phyloP scores from a whole-genome alignment of 768 basidiomycete genomes.

The Lepiota venenata region DNA sequence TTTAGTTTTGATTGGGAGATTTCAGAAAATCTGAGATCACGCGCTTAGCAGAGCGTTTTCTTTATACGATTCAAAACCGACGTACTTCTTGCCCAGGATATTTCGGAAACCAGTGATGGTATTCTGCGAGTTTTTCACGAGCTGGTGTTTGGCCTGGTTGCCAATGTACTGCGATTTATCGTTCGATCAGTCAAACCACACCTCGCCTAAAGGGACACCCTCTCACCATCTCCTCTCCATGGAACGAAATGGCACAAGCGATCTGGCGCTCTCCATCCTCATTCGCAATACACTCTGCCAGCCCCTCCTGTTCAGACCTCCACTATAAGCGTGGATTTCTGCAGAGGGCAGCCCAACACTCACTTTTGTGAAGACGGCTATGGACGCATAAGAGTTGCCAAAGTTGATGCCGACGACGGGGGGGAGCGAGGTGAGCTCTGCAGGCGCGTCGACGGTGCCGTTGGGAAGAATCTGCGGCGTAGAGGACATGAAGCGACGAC shows the following conservation, averaged over 20 bases:
- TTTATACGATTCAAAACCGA: conserved; percentile 9
- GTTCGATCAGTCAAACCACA: conserved; percentile 11
- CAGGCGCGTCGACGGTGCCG: conserved; percentile 39
- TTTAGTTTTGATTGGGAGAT: conserved; percentile 50
- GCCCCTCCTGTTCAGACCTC: conserved; percentile 60
- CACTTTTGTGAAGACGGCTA: conserved; percentile 94
- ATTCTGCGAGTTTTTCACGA: conserved; percentile 92
- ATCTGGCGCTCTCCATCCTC: conserved; percentile 99
- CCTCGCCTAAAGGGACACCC: too few relatives aligned
- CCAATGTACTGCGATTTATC: conserved; percentile 81
- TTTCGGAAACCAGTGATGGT: conserved; percentile 96
- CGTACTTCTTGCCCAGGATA: conserved; percentile 86
- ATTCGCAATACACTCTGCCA: conserved; percentile 94
- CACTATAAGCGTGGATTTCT: conserved; percentile 1
- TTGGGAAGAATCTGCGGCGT: conserved; percentile 37
- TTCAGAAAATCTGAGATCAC: conserved; percentile 62
- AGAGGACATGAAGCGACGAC: neutral
- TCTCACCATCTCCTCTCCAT: conserved; percentile 89
- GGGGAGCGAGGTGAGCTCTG: conserved; percentile 36
- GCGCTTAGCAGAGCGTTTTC: neutral
- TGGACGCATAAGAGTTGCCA: conserved; percentile 92
- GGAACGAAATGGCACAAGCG: conserved; percentile 88
- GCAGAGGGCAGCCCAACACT: conserved; percentile 18
- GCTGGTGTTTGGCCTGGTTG: conserved; percentile 89
- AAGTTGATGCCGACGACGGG: conserved; percentile 93